Conservation (phyloP, 345 rosid genomes). For the Firmiana major region DNA sequence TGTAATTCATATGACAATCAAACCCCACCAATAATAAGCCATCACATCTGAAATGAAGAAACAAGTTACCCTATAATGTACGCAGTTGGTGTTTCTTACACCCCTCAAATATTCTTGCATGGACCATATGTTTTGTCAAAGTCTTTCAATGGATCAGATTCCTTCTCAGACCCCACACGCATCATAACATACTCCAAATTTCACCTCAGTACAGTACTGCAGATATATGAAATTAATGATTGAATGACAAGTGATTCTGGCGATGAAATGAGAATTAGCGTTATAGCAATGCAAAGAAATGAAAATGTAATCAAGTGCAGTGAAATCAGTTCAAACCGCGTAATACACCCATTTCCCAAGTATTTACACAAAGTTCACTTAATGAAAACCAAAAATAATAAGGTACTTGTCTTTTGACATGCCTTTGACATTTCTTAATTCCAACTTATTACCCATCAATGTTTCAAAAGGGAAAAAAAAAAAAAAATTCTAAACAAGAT, state of each 20-base stretch:
- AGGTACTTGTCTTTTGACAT: not conserved
- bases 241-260: conserved; percentile 1
- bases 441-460: not conserved
- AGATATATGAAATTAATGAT: conserved; percentile 5
- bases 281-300: not conserved
- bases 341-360: not conserved
- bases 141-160: conserved; percentile 22
- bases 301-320: not conserved
- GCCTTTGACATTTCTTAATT: not conserved
- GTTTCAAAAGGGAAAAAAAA: not conserved
- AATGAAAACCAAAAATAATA: not conserved
- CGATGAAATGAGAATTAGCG: not conserved
- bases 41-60: conserved; percentile 23
- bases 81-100: conserved; percentile 32
- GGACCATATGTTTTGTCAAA: conserved; percentile 22
- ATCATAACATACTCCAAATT: conserved; percentile 1
- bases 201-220: not conserved
- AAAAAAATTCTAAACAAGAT: not conserved
- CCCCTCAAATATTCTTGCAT: conserved; percentile 27
- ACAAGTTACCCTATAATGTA: conserved; percentile 7
- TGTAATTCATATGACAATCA: not conserved
- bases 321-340: not conserved
- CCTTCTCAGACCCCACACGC: conserved; percentile 17
- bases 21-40: conserved; percentile 28
- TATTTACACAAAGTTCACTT: not conserved